phyloP scores from a whole-genome alignment of 345 rosid species.

The Populus alba region DNA sequence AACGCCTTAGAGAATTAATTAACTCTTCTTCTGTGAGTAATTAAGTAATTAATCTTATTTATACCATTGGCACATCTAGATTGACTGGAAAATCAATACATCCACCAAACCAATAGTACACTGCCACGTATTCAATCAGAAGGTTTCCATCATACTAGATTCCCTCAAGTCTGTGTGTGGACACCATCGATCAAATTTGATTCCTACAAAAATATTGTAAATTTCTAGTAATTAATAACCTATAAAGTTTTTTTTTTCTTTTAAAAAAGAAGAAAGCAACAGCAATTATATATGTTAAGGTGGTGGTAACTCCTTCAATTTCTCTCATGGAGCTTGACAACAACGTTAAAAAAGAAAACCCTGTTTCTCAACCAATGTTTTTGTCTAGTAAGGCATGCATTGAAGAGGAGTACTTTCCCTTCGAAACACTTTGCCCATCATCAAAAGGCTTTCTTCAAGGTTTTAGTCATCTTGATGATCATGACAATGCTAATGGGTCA shows the following conservation, averaged over 20 bases:
- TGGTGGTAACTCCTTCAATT: not conserved
- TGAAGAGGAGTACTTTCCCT: slow-evolving; percentile 38
- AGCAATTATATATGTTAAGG: not conserved
- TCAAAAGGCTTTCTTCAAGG: slow-evolving; percentile 50
- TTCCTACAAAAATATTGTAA: not conserved
- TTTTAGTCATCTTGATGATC: slow-evolving; percentile 41
- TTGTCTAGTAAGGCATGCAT: slow-evolving; percentile 2
- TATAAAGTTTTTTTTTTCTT: not conserved
- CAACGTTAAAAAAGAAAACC: not conserved
- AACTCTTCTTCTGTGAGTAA: not conserved
- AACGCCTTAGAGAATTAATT: not conserved
- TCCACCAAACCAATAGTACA: not conserved
- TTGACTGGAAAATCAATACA: not conserved
- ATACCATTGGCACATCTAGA: not conserved
- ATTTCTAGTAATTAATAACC: not conserved
- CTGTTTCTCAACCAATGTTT: slow-evolving; percentile 6
- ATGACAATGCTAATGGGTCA: slow-evolving; percentile 27
- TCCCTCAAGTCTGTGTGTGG: not conserved
- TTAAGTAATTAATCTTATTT: not conserved
- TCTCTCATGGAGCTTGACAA: slow-evolving; percentile 2
- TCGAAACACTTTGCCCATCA: slow-evolving; percentile 23
- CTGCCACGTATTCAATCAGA: not conserved
- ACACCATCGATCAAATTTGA: not conserved
- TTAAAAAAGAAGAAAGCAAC: not conserved
- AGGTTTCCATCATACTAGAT: not conserved